These are phyloP conservation scores for Rhizoctonia solani DNA, from an alignment of 1,284 basidiomycete species.

Conservation along the genomic window DNA sequence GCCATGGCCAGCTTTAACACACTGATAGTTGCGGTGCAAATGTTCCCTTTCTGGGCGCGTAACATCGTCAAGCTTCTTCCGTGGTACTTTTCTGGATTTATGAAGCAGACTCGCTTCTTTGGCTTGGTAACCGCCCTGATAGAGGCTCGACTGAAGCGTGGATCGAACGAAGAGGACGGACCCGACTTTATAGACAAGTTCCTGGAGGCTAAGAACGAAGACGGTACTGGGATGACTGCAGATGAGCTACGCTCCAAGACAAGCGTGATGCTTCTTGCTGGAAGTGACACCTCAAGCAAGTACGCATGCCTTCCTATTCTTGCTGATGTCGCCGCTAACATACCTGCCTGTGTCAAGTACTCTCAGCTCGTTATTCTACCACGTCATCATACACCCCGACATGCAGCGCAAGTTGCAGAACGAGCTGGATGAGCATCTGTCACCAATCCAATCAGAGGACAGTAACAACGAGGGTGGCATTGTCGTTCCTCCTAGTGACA, in stretches of 20 bases:
- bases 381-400: background rate
- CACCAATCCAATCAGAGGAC: background rate
- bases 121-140: background rate
- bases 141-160: background rate
- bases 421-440: background rate
- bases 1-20: conserved; percentile 54
- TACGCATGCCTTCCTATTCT: background rate
- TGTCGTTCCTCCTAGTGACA: background rate
- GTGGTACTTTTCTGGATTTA: background rate
- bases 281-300: background rate
- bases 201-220: background rate
- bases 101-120: background rate
- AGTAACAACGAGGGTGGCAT: background rate
- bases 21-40: background rate
- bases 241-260: background rate
- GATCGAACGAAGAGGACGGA: background rate
- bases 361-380: background rate
- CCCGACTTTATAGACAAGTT: background rate
- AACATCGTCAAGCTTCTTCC: background rate
- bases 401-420: background rate
- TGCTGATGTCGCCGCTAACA: background rate
- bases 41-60: background rate
- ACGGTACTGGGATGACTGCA: background rate
- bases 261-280: background rate
- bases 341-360: background rate